Evolutionary conservation across 164 flowering plant genomes (phyloP), one percentile per base, ranked within the genome.

Genomic region (Santalum album): DNA sequence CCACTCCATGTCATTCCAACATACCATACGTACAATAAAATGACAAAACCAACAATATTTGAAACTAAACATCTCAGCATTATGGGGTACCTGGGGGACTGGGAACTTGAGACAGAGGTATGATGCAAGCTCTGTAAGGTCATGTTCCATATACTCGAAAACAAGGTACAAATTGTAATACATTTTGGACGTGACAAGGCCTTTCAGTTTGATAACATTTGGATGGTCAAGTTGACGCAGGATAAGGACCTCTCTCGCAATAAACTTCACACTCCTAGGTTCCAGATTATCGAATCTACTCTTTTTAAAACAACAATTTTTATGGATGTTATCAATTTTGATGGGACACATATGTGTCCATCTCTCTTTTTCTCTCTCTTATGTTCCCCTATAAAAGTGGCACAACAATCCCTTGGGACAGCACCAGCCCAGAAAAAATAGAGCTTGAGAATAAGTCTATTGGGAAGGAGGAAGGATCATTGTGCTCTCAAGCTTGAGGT

Each of bases 141-240:
- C 90, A 64, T 83, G 90, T 53, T 83, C 90, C 90, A 83, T 83
- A 26, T 83, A 82, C 64, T 82, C 88, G 52, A 82, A 76, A 57
- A 82, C 71, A 52, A 82, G 85, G 56, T 78, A 80, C 67, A 83
- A 57, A 64, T 70, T 73, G 42, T 65, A 68, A 29, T 84, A 75
- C 15, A 55, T 46, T 20, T 50, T 59, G 12, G 90, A 75, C 25
- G 84, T 66, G 46, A 83, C 71, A 69, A 83, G 53, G 51, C 84
- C 90, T 58, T 83, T 80, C 51, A 83, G 54, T 65, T 78, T 80
- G 36, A 80, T 72, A 22, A 83, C 44, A 57, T 83, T 83, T 19
- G 82, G 86, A 64, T 81, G 90, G 65, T 83, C 81, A 60, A 83
- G 83, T 63, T 72, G 66, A 17, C 90, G 77, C 63, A 83, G 51